These are phyloP conservation scores for Botryotinia calthae DNA, from an alignment of 2,329 filamentous ascomycete genomes.

Conservation along the genomic window DNA sequence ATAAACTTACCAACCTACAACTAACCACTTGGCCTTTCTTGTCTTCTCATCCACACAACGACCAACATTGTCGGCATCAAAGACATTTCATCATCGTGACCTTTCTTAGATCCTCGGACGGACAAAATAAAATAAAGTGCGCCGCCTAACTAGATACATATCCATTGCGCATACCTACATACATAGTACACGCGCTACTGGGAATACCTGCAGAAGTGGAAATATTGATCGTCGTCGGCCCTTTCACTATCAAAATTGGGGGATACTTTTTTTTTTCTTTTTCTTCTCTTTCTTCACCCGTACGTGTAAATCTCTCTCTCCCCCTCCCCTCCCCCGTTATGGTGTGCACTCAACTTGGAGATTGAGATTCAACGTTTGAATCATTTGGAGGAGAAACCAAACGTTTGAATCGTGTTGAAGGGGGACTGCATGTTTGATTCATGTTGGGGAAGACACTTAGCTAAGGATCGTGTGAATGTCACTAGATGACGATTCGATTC, in stretches of 20 bases:
- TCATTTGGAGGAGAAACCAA: not conserved
- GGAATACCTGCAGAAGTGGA: slow-evolving; percentile 2
- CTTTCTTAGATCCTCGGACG: not conserved
- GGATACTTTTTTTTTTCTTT: not conserved
- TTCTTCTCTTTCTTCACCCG: not conserved
- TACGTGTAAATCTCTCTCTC: not conserved
- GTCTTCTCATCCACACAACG: not conserved
- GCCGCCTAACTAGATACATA: not conserved
- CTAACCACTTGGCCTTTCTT: not conserved
- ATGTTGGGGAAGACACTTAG: not conserved
- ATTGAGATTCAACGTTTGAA: not conserved
- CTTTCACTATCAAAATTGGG: not conserved
- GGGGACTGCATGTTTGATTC: not conserved
- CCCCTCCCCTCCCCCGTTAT: not conserved
- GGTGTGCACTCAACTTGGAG: not conserved
- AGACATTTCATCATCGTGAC: not conserved
- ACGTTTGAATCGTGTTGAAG: too few relatives aligned
- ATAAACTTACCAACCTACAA: not conserved
- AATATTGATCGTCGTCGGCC: slow-evolving; percentile 10
- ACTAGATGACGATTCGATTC: slow-evolving; percentile 2
- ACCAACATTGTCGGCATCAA: not conserved
- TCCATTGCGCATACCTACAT: not conserved
- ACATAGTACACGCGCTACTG: not conserved
- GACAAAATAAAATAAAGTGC: not conserved
- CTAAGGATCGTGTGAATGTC: not conserved